phyloP scores from a whole-genome alignment of 345 rosid species.

The Limnanthes douglasii region DNA sequence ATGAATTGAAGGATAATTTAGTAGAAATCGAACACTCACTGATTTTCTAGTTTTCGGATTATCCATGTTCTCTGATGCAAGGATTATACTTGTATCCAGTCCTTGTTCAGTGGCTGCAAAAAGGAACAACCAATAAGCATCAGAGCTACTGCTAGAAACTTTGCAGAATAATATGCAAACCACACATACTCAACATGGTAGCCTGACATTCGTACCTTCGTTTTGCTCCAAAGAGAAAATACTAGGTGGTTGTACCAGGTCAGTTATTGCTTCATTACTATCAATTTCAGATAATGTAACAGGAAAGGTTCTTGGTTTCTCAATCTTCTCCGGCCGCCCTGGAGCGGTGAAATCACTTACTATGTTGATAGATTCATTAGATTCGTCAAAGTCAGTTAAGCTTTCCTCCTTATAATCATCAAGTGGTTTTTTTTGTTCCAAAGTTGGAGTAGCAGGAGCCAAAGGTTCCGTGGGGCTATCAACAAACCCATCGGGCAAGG shows the following conservation, averaged over 20 bases:
- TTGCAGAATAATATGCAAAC: too few species aligned
- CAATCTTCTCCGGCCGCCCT: conserved; percentile 20
- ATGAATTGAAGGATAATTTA: background rate
- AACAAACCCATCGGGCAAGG: conserved; percentile 90
- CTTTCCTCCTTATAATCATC: conserved; percentile 15
- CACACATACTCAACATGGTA: conserved; percentile 7
- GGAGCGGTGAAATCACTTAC: conserved; percentile 6
- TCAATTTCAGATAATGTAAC: conserved; percentile 46
- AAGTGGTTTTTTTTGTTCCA: conserved; percentile 25
- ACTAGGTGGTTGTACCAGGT: conserved; percentile 14
- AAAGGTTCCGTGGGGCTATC: conserved; percentile 42
- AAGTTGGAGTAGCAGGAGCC: conserved; percentile 32
- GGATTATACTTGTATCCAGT: conserved; percentile 14
- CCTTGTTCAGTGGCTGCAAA: conserved; percentile 29
- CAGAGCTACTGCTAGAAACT: background rate
- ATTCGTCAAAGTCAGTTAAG: conserved; percentile 8
- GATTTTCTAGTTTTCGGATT: conserved; percentile 36
- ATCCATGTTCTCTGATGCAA: conserved; percentile 24
- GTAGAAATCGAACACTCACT: conserved; percentile 22
- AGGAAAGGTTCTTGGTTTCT: conserved; percentile 43
- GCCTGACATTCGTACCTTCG: conserved; percentile 8
- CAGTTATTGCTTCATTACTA: conserved; percentile 22
- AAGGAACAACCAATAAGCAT: background rate
- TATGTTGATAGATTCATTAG: conserved; percentile 8
- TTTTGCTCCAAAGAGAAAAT: conserved; percentile 13